Evolutionary conservation across 2,329 filamentous ascomycete genomes (phyloP), one percentile per base, ranked within the genome.

Genomic region (Harringtonia lauricola): DNA sequence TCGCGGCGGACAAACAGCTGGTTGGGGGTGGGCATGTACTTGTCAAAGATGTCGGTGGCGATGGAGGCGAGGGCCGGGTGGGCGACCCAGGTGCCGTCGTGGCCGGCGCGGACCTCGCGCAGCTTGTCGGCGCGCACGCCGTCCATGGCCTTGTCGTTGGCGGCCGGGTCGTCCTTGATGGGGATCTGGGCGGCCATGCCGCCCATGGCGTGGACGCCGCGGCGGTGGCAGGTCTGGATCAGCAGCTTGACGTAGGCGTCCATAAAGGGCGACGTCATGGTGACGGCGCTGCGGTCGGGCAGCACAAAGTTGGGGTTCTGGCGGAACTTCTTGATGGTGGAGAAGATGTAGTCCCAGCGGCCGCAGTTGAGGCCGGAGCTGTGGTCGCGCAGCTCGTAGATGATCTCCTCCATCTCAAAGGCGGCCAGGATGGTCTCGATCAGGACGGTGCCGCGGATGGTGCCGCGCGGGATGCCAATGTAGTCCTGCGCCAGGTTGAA

Each of bases 401-500:
- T 96, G 67, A 98, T 96, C 79, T 98, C 92, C 57, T 98, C 92
- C 92, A 98, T 98, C 74, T 98, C 92, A 59, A 98, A 98, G 15
- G 90, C 92, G 35, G 92, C 92, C 36, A 90, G 76, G 63, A 98
- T 96, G 45, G 92, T 96, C 76, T 98, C 92, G 59, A 98, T 96
- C 55, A 98, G 71, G 33, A 96, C 90, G 3, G 92, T 98, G 49
- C 78, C 92, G 55, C 92, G 84, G 65, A 96, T 94, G 43, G 88
- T 96, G 44, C 92, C 92, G 47, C 92, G 79, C 44, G 77, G 77
- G 68, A 98, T 83, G 54, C 86, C 85, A 59, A 95, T 79, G 67
- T 84, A 88, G 69, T 98, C 92, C 68, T 98, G 92, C 13, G 81
- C 82, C 26, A 95, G 72, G 72, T 95, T 95, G 79, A 96, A 96